phyloP scores from a whole-genome alignment of 2,329 filamentous ascomycete species.

The Escovopsis weberi region DNA sequence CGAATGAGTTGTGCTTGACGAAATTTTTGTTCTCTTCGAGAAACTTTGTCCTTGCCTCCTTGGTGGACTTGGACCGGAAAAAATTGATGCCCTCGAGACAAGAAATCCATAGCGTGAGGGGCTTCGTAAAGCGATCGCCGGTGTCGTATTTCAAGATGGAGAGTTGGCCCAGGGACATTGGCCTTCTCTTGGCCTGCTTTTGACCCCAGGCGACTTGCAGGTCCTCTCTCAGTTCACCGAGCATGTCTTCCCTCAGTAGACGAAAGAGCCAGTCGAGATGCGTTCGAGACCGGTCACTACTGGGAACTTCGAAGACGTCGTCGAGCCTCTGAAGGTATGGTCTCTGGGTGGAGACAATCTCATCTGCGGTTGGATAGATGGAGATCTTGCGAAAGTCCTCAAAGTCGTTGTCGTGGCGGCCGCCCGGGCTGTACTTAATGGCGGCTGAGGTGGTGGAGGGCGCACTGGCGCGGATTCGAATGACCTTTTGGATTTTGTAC shows the following conservation, averaged over 20 bases:
- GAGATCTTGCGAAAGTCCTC: constrained; percentile 43
- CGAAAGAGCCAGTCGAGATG: constrained; percentile 62
- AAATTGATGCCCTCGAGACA: constrained; percentile 32
- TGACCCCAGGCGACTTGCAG: constrained; percentile 33
- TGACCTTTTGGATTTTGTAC: constrained; percentile 24
- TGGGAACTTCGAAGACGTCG: constrained; percentile 29
- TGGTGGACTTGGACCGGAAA: constrained; percentile 16
- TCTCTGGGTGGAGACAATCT: constrained; percentile 37
- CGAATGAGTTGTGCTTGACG: constrained; percentile 46
- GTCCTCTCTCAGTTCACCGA: constrained; percentile 50
- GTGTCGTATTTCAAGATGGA: constrained; percentile 23
- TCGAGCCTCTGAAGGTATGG: constrained; percentile 41
- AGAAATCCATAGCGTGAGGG: constrained; percentile 22
- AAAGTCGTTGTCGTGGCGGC: constrained; percentile 61
- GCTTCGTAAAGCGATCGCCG: constrained; percentile 14
- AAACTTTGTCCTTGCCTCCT: constrained; percentile 24
- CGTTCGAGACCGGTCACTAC: constrained; percentile 22
- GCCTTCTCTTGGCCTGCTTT: constrained; percentile 30
- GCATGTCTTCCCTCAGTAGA: constrained; percentile 55
- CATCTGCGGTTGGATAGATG: constrained; percentile 52
- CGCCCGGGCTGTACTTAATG: constrained; percentile 33
- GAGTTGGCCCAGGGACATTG: constrained; percentile 25
- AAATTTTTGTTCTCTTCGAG: constrained; percentile 33
- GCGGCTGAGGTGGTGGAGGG: background rate
- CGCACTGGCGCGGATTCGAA: constrained; percentile 16